Base-by-base conservation (phyloP, 2,329 filamentous ascomycete genomes). In the Plectosphaerella cucumerina region DNA sequence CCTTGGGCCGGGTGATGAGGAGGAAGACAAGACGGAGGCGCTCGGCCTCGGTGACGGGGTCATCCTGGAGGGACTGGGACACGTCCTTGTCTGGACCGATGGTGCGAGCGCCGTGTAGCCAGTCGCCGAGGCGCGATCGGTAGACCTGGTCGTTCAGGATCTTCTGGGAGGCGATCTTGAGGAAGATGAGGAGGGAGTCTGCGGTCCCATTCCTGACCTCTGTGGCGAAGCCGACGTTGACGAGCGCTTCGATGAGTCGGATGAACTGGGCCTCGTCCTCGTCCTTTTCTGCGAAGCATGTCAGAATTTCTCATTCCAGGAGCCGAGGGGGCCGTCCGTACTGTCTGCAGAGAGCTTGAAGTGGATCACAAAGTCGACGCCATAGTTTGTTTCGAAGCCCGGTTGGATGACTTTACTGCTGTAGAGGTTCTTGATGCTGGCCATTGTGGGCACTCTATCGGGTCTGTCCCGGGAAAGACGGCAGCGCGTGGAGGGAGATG, bases 341-440 rank as follows among this genome's bases (percentile, higher is more conserved):
- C 39, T 18, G 17, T 42, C 10, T 8, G 82, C 75, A 22, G 84
- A 80, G 62, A 93, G 86, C 52, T 85, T 78, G 70, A 89, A 96
- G 63, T 85, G 82, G 56, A 97, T 80, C 51, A 96, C 90, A 76
- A 90, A 97, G 74, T 97, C 92, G 53, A 96, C 89, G 49, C 89
- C 51, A 51, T 53, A 55, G 44, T 56, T 56, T 17, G 48, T 49
- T 26, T 53, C 50, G 26, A 55, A 48, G 31, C 54, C 54, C n/a
- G 53, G 34, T 47, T 34, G 50, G 45, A 47, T 55, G 45, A 43
- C 53, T 48, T 14, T 49, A n/a, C 45, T 48, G 44, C 54, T 53
- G 42, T 55, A 55, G 11, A 56, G 50, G 44, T 50, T 48, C 18
- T 47, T 49, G 37, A 56, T 43, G 44, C 50, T 55, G 35, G 54